Percentiles rank a stretch among this genome's conserved stretches.
Conservation (phyloP, 345 rosid genomes). For the Barbarea vulgaris region DNA sequence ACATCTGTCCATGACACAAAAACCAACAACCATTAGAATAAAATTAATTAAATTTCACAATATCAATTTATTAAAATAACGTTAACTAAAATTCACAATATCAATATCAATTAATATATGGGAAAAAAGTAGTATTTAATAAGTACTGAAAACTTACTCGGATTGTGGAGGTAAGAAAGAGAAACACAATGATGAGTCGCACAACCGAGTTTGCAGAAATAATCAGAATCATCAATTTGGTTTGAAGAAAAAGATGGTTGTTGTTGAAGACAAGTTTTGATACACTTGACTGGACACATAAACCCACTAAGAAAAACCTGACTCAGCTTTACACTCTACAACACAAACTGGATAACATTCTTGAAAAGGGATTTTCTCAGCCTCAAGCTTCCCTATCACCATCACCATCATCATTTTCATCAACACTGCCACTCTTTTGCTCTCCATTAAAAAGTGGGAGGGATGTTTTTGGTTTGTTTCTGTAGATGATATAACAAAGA, state of each 20-base stretch:
- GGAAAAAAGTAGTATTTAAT: too few relatives aligned
- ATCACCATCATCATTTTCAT: too few relatives aligned
- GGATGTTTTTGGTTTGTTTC: too few relatives aligned
- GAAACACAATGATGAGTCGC: too few relatives aligned
- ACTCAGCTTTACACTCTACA: background rate
- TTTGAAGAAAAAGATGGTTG: background rate
- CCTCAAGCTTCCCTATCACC: too few relatives aligned
- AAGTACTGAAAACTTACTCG: constrained; percentile 6
- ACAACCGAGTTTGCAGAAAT: constrained; percentile 15
- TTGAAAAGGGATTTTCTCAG: background rate
- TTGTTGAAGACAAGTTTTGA: background rate
- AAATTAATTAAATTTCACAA: background rate
- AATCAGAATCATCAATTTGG: background rate
- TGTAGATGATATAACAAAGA: too few relatives aligned
- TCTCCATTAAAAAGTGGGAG: too few relatives aligned
- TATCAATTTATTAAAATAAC: background rate
- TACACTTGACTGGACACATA: background rate
- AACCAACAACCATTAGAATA: background rate
- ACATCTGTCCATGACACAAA: constrained; percentile 10
- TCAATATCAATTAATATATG: too few relatives aligned
- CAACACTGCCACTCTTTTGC: too few relatives aligned
- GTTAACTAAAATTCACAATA: too few relatives aligned
- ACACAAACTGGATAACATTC: background rate
- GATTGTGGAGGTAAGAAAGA: background rate
- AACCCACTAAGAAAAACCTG: background rate